Evolutionary conservation across 306 rosid genomes (phyloP).

Genomic region (Psophocarpus tetragonolobus): DNA sequence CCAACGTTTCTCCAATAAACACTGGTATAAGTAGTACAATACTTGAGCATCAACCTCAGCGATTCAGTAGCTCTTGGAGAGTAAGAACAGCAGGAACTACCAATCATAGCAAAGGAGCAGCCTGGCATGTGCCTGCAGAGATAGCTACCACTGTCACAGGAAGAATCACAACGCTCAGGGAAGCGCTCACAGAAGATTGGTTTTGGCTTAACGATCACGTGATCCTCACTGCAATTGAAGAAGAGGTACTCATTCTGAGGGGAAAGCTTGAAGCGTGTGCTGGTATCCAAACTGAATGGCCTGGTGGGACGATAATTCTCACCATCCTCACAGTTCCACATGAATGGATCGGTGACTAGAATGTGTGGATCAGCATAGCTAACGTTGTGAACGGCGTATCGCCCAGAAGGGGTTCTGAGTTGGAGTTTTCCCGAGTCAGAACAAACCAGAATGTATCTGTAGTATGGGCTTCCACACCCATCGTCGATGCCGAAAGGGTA

Average conservation of each 20-base stretch:
- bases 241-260: slow-evolving; percentile 75
- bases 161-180: slow-evolving; percentile 80
- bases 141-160: slow-evolving; percentile 83
- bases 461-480: slow-evolving; percentile 92
- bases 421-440: slow-evolving; percentile 55
- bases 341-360: slow-evolving; percentile 76
- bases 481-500: slow-evolving; percentile 91
- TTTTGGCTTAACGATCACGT: slow-evolving; percentile 71
- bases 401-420: slow-evolving; percentile 85
- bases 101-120: slow-evolving; percentile 51
- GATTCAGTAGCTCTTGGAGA: slow-evolving; percentile 77
- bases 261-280: slow-evolving; percentile 72
- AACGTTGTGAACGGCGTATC: slow-evolving; percentile 59
- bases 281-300: slow-evolving; percentile 82
- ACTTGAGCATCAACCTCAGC: slow-evolving; percentile 69
- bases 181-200: slow-evolving; percentile 71
- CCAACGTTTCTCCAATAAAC: slow-evolving; percentile 87
- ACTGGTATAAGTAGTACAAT: slow-evolving; percentile 75
- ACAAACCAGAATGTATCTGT: slow-evolving; percentile 68
- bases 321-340: slow-evolving; percentile 85
- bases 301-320: slow-evolving; percentile 63
- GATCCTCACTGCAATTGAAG: slow-evolving; percentile 80
- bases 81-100: slow-evolving; percentile 77
- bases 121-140: slow-evolving; percentile 81
- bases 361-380: slow-evolving; percentile 81